Evolutionary conservation across 225 moss, liverwort and hornwort genomes (phyloP).

Genomic region (Straminergon stramineum): DNA sequence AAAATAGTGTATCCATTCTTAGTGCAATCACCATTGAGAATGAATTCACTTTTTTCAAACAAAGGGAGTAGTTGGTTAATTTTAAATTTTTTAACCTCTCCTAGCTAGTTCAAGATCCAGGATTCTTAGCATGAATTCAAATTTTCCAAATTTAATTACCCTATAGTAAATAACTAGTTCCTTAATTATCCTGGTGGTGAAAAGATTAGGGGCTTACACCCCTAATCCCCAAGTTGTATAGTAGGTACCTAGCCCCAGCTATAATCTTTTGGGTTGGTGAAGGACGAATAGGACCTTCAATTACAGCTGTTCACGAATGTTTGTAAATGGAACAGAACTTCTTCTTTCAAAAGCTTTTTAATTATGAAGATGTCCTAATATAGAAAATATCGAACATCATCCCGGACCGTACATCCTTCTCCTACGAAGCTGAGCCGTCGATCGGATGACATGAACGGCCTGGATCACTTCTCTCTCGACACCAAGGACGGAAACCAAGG

Average conservation of each 20-base stretch:
- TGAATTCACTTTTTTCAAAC: too few relatives aligned
- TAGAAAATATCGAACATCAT: neutral
- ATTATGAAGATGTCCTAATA: neutral
- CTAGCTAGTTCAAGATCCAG: fast-evolving
- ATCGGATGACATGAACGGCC: neutral
- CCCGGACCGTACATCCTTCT: neutral
- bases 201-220: neutral
- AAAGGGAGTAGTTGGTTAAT: too few relatives aligned
- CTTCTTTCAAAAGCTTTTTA: neutral
- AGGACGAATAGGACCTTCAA: neutral
- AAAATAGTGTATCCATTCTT: too few relatives aligned
- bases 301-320: neutral
- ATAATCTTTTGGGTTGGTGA: neutral
- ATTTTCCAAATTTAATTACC: too few relatives aligned
- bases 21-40: too few relatives aligned
- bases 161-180: fast-evolving
- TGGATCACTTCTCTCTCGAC: neutral
- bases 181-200: fast-evolving
- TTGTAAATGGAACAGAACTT: neutral
- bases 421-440: neutral
- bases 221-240: neutral
- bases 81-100: neutral
- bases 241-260: neutral
- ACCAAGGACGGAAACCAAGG: neutral
- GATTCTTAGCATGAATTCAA: neutral